Evolutionary conservation across 2,329 filamentous ascomycete species (phyloP).

Genomic region (Cladophialophora psammophila): DNA sequence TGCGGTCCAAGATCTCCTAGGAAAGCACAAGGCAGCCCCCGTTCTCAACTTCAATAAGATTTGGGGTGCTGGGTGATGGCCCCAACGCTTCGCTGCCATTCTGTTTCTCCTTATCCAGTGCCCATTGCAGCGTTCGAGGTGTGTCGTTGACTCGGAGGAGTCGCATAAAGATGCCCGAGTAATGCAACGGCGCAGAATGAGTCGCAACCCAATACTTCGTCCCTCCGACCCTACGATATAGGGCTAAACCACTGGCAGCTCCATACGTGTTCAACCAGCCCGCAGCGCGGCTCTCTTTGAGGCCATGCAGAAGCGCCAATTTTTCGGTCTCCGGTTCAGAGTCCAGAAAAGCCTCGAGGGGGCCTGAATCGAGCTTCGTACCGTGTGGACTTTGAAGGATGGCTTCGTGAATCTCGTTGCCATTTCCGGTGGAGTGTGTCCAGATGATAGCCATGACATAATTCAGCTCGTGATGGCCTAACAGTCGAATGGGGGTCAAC

Average conservation of each 20-base stretch:
- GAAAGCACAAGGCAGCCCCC: conserved; percentile 4
- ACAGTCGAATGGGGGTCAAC: conserved; percentile 1
- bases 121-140: background rate
- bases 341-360: conserved; percentile 2
- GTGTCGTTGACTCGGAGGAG: conserved; percentile 4
- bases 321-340: background rate
- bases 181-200: background rate
- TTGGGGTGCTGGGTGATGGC: background rate
- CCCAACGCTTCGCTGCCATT: background rate
- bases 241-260: background rate
- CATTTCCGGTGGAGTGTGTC: background rate
- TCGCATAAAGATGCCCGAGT: conserved; percentile 6
- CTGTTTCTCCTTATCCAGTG: conserved; percentile 3
- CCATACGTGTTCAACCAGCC: conserved; percentile 8
- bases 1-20: background rate
- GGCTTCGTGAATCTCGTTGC: background rate
- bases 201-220: conserved; percentile 4
- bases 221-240: conserved; percentile 7
- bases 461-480: conserved; percentile 10
- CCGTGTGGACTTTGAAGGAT: conserved; percentile 7
- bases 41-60: background rate
- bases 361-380: conserved; percentile 3
- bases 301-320: conserved; percentile 9
- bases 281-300: background rate
- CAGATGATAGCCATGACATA: conserved; percentile 7